Evolutionary conservation across 129 eudicot species (phyloP), one percentile per base, ranked within the genome.

Genomic region (Flaveria bidentis): DNA sequence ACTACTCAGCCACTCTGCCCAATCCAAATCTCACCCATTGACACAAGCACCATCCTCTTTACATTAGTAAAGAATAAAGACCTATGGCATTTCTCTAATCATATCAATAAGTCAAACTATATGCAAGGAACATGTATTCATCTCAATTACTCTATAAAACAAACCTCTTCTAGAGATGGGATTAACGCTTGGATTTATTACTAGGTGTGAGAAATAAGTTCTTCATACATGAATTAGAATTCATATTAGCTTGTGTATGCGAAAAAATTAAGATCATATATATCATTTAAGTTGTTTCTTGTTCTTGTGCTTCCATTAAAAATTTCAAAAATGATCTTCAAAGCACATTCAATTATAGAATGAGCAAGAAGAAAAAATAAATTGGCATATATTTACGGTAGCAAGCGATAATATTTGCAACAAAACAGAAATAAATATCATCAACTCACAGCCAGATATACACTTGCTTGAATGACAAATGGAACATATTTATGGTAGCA

Each of bases 391-490:
- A 11, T 14, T 60, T 9, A 51, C 42, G 74, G 12, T n/a, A 70
- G 44, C 22, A 41, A 39, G 60, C 5, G n/a, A 65, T n/a, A 30
- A 45, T 42, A 50, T 9, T 13, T 4, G 30, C 13, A 46, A 33
- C 25, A 67, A 47, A 36, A 57, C 39, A 14, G 10, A 28, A 65
- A n/a, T 73, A 5, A 20, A 16, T 78, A 79, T 47, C 46, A 62
- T 58, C 2, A 76, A 89, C 96, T 87, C 89, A 95, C 99, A 80
- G 97, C 96, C 86, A 95, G 82, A 87, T 74, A 91, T 68, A 95
- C 96, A 14, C 95, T 96, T 49, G 94, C 90, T 85, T 85, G 86
- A 65, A 89, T 85, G 60, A 95, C 90, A 78, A 95, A 72, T 2
- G 97, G 97, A 55, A 91, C 89, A 65, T 51, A 42, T 14, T 60